Base-by-base conservation (phyloP, 805 yeast genomes). In the Metschnikowia lunata region DNA sequence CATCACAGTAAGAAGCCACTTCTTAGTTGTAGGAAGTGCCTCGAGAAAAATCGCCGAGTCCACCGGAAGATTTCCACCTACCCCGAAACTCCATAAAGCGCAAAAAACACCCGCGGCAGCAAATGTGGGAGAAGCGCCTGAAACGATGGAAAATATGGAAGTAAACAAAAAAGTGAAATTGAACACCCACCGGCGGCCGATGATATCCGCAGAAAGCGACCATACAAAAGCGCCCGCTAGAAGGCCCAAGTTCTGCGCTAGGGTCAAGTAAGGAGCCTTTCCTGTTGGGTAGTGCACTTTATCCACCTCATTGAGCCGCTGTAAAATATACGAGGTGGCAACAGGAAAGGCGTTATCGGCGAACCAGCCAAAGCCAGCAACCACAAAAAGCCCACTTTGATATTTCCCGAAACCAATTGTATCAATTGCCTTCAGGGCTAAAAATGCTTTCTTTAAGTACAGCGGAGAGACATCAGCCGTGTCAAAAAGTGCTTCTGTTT, bases 321-420 rank as follows among this genome's bases (percentile, higher is more conserved):
- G 59, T 37, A 66, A 45, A 12, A 69, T 61, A 39, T 66, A 59
- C 13, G 64, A 51, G 1, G 67, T 62, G 6, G 64, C 71, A 11
- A 65, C 56, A 8, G 74, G 74, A 65, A 71, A 69, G 2, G 67
- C 67, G 47, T 68, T 68, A 47, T 68, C 72, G 9, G 71, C 50
- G 46, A 60, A 37, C 73, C 74, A 63, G 9, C 62, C 62, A 34
- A 59, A 59, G 0, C 63, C 61, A 6, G 61, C 61, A 30, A 59
- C 63, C 26, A 59, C 47, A 26, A 59, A 54, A 7, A 58, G 43
- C 7, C 63, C 61, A 30, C 39, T 35, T 36, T 59, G 63, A 48
- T 59, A 59, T 13, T 59, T 43, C 10, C 63, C 63, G 40, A 65
- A 69, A 2, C 72, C 74, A 28, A 67, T 61, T 27, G 59, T 61